These are phyloP conservation scores for Phytophthora pluvialis DNA, from an alignment of 352 stramenopile species.

Conservation along the genomic window DNA sequence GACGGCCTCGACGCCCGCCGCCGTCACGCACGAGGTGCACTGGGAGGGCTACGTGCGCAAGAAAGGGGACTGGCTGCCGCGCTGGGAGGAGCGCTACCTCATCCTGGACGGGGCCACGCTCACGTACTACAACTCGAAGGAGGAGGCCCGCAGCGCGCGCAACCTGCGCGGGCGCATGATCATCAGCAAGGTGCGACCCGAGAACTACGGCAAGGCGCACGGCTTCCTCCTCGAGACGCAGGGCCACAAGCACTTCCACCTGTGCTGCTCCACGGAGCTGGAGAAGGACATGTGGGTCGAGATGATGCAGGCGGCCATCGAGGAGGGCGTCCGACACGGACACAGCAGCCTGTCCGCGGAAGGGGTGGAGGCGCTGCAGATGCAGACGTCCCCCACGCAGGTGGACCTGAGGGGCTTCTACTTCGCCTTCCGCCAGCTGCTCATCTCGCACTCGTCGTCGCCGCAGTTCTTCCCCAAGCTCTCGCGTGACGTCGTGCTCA, in stretches of 20 bases:
- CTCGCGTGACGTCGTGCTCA: constrained; percentile 82
- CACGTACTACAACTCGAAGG: constrained; percentile 90
- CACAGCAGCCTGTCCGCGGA: constrained; percentile 33
- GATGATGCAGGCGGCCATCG: constrained; percentile 91
- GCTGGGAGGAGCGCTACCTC: constrained; percentile 91
- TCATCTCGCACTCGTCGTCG: constrained; percentile 89
- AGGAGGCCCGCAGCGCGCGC: constrained; percentile 80
- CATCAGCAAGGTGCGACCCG: constrained; percentile 75
- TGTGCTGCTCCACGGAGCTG: constrained; percentile 86
- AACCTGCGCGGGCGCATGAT: constrained; percentile 88
- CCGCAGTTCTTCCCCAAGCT: constrained; percentile 91
- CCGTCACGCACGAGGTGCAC: constrained; percentile 75
- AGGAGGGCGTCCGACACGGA: constrained; percentile 48
- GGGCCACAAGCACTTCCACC: constrained; percentile 88
- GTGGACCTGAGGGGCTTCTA: constrained; percentile 89
- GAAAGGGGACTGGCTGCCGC: constrained; percentile 90
- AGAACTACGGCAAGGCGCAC: constrained; percentile 90
- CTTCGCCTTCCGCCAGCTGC: constrained; percentile 85
- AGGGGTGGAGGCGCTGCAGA: constrained; percentile 35
- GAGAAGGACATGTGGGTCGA: constrained; percentile 93
- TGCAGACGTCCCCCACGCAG: constrained; percentile 72
- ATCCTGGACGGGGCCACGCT: constrained; percentile 83
- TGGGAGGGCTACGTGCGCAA: constrained; percentile 91
- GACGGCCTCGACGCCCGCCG: constrained; percentile 43
- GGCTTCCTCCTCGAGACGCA: constrained; percentile 89